phyloP scores from a whole-genome alignment of 1,284 basidiomycete genomes.

The Melampsora abietis-canadensis region DNA sequence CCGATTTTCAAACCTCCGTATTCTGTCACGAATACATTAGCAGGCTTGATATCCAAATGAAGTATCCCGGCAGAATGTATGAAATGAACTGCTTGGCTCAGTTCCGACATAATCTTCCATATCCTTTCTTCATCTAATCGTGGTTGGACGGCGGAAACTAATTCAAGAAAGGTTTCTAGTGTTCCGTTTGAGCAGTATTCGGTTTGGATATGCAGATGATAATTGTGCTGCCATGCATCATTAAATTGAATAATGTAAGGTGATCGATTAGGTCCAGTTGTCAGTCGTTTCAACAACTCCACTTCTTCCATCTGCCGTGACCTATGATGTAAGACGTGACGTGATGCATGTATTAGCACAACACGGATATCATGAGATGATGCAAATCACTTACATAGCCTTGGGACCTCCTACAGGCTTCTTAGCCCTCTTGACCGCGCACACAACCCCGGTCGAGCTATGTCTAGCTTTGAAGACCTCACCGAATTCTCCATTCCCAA shows the following conservation, averaged over 20 bases:
- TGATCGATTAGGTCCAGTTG: slow-evolving; percentile 56
- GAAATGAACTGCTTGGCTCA: slow-evolving; percentile 73
- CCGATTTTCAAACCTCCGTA: slow-evolving; percentile 93
- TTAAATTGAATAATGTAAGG: slow-evolving; percentile 84
- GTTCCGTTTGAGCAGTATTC: slow-evolving; percentile 93
- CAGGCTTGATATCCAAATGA: slow-evolving; percentile 96
- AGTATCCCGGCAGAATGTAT: slow-evolving; percentile 85
- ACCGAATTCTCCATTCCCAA: slow-evolving; percentile 37
- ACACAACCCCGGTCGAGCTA: slow-evolving; percentile 59
- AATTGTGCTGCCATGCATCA: slow-evolving; percentile 95
- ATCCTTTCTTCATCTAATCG: slow-evolving; percentile 85
- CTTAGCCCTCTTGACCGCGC: slow-evolving; percentile 92
- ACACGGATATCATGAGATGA: background rate
- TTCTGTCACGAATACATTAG: slow-evolving; percentile 88
- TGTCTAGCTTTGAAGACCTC: slow-evolving; percentile 31
- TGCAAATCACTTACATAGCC: slow-evolving; percentile 67
- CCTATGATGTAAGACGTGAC: slow-evolving; percentile 55
- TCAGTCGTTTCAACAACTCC: slow-evolving; percentile 80
- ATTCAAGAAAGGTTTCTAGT: slow-evolving; percentile 84
- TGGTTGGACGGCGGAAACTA: slow-evolving; percentile 75
- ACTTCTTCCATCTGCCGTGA: slow-evolving; percentile 90
- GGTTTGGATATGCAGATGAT: slow-evolving; percentile 84
- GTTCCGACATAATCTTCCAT: slow-evolving; percentile 93
- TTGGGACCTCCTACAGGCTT: slow-evolving; percentile 78
- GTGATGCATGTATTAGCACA: slow-evolving; percentile 46